A percentile compares a stretch with the other conserved stretches of the same genome.
phyloP scores from a whole-genome alignment of 306 rosid genomes.

The Sphenostylis stenocarpa region DNA sequence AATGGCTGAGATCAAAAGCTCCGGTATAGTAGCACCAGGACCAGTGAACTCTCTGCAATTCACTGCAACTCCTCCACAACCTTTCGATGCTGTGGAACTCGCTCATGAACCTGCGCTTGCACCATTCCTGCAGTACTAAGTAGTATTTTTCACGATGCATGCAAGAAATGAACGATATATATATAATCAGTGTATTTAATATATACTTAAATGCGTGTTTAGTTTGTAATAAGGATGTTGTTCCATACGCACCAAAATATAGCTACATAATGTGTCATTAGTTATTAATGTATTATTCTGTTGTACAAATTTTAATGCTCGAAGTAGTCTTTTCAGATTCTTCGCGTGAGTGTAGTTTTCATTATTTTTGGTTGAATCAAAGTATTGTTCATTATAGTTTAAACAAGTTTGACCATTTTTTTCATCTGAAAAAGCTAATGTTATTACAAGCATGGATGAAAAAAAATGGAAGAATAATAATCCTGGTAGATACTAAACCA shows the following conservation, averaged over 20 bases:
- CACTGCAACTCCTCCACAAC: conserved; percentile 13
- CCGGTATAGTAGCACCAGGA: conserved; percentile 58
- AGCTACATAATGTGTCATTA: background rate
- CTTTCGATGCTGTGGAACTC: background rate
- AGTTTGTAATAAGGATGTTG: background rate
- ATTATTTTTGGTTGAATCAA: background rate
- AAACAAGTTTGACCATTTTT: too few relatives aligned
- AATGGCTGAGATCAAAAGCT: conserved; percentile 63
- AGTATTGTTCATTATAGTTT: too few relatives aligned
- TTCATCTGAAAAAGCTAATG: too few relatives aligned
- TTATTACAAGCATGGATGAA: too few relatives aligned
- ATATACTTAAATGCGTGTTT: background rate
- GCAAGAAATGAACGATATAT: background rate
- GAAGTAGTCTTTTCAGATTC: background rate
- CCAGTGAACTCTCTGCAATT: conserved; percentile 38
- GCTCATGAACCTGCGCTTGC: background rate
- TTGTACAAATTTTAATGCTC: background rate
- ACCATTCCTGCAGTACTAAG: conserved; percentile 31
- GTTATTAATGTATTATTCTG: background rate
- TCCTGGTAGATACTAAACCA: too few relatives aligned
- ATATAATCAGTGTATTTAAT: background rate
- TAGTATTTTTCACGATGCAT: background rate
- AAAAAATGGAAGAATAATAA: too few relatives aligned
- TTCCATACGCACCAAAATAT: background rate
- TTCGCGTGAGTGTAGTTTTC: background rate